Conservation (phyloP, 768 basidiomycete genomes). For the Sarcodon sp. region DNA sequence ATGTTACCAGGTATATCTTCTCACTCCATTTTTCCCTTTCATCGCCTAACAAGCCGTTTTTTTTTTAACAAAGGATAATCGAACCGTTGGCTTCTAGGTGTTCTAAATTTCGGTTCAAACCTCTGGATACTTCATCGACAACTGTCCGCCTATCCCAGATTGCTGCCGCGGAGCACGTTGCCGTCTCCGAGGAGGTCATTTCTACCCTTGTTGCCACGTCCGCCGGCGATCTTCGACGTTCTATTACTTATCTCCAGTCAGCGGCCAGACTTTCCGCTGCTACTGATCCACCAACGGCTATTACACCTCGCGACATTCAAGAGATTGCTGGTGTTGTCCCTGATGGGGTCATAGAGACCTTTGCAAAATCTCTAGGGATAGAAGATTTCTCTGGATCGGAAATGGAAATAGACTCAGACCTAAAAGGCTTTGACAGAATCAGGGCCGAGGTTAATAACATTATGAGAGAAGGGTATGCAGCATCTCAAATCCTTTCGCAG, state of each 20-base stretch:
- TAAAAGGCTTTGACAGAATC: constrained; percentile 49
- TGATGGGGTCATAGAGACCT: constrained; percentile 48
- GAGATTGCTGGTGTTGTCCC: constrained; percentile 98
- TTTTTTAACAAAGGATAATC: constrained; percentile 58
- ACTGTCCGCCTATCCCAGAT: constrained; percentile 68
- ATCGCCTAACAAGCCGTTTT: not conserved
- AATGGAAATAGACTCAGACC: constrained; percentile 10
- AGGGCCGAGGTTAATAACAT: constrained; percentile 61
- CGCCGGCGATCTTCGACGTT: constrained; percentile 86
- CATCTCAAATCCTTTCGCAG: constrained; percentile 80
- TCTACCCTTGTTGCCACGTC: constrained; percentile 68
- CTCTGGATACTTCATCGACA: constrained; percentile 72
- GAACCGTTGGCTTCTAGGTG: constrained; percentile 98
- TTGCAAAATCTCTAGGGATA: constrained; percentile 64
- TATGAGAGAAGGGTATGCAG: constrained; percentile 86
- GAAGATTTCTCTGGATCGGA: constrained; percentile 22
- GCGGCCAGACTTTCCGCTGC: constrained; percentile 79
- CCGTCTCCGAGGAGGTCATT: constrained; percentile 45
- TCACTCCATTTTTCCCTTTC: not conserved
- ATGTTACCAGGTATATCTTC: constrained; percentile 76
- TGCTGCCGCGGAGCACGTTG: constrained; percentile 60
- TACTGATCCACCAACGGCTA: constrained; percentile 56
- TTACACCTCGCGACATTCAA: constrained; percentile 72
- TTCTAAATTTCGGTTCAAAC: constrained; percentile 97
- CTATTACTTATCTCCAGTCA: constrained; percentile 96